These are phyloP conservation scores for Lithohypha guttulata DNA, from an alignment of 2,329 filamentous ascomycete species.

Conservation along the genomic window DNA sequence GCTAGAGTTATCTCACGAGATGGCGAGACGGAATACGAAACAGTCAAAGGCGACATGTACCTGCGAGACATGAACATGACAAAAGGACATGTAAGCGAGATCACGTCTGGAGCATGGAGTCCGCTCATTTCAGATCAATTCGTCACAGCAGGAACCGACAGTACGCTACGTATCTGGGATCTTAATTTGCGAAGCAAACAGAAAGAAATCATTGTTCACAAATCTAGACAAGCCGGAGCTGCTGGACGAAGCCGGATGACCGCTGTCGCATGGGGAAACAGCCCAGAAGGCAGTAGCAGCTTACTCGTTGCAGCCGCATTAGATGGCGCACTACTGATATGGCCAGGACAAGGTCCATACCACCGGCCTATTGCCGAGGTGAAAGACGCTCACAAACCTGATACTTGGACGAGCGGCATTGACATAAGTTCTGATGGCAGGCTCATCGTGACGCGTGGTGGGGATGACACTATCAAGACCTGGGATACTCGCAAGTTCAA, in stretches of 20 bases:
- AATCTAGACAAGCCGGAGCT: conserved; percentile 76
- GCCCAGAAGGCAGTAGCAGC: conserved; percentile 65
- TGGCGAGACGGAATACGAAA: conserved; percentile 74
- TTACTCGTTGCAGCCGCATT: conserved; percentile 72
- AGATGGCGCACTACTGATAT: conserved; percentile 87
- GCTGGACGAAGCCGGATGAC: conserved; percentile 92
- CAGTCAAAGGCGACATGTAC: conserved; percentile 98
- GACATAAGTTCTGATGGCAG: conserved; percentile 86
- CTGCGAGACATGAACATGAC: conserved; percentile 94
- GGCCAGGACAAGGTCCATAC: conserved; percentile 78
- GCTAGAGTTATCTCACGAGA: conserved; percentile 83
- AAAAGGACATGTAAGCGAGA: conserved; percentile 88
- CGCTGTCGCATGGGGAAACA: conserved; percentile 72
- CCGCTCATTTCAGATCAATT: conserved; percentile 75
- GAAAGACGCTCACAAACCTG: conserved; percentile 65
- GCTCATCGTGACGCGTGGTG: conserved; percentile 80
- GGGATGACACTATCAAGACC: conserved; percentile 84
- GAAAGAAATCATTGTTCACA: conserved; percentile 90
- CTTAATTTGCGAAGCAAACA: conserved; percentile 82
- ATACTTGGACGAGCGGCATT: conserved; percentile 85
- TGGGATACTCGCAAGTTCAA: conserved; percentile 98
- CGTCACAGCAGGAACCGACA: conserved; percentile 87
- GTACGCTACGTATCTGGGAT: conserved; percentile 93
- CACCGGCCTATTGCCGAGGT: conserved; percentile 73
- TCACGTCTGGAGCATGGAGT: conserved; percentile 83